Evolutionary conservation across 2,329 filamentous ascomycete species (phyloP).

Genomic region (Cordyceps cicadae): DNA sequence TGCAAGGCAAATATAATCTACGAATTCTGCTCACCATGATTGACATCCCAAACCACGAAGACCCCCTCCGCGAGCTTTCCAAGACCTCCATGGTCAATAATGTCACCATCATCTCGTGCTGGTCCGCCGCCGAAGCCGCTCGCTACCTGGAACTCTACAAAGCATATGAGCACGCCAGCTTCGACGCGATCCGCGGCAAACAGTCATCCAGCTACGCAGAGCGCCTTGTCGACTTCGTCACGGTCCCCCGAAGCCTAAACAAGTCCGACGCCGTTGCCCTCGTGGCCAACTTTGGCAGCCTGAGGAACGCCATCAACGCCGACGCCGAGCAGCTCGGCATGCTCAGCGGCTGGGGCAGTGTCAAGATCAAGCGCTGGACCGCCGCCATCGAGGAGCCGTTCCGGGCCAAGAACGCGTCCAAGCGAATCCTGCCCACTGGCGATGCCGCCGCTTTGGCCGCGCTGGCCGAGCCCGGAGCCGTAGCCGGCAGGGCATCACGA

Average conservation of each 20-base stretch:
- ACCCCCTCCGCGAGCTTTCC: slow-evolving; percentile 77
- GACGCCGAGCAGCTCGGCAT: slow-evolving; percentile 74
- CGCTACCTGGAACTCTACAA: slow-evolving; percentile 95
- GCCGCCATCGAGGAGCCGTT: slow-evolving; percentile 79
- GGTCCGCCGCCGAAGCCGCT: slow-evolving; percentile 88
- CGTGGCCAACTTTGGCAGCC: slow-evolving; percentile 84
- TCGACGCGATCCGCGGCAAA: slow-evolving; percentile 74
- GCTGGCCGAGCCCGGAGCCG: slow-evolving; percentile 4
- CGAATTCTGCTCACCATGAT: slow-evolving; percentile 85
- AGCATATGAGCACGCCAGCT: slow-evolving; percentile 76
- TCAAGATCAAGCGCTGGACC: slow-evolving; percentile 85
- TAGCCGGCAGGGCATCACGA: slow-evolving; percentile 18
- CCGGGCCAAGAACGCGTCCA: slow-evolving; percentile 62
- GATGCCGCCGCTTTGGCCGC: slow-evolving; percentile 2
- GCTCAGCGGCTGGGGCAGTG: slow-evolving; percentile 90
- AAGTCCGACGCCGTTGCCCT: slow-evolving; percentile 88
- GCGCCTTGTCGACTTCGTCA: slow-evolving; percentile 85
- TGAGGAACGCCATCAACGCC: slow-evolving; percentile 81
- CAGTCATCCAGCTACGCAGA: slow-evolving; percentile 80
- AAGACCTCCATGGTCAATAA: slow-evolving; percentile 92
- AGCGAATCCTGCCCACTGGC: slow-evolving; percentile 23
- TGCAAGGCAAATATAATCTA: slow-evolving; percentile 79
- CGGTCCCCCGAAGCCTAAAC: slow-evolving; percentile 80
- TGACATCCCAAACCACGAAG: slow-evolving; percentile 91
- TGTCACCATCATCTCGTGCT: slow-evolving; percentile 84